Evolutionary conservation across 2,329 filamentous ascomycete species (phyloP).

Genomic region (Alternaria angustiovoidea): DNA sequence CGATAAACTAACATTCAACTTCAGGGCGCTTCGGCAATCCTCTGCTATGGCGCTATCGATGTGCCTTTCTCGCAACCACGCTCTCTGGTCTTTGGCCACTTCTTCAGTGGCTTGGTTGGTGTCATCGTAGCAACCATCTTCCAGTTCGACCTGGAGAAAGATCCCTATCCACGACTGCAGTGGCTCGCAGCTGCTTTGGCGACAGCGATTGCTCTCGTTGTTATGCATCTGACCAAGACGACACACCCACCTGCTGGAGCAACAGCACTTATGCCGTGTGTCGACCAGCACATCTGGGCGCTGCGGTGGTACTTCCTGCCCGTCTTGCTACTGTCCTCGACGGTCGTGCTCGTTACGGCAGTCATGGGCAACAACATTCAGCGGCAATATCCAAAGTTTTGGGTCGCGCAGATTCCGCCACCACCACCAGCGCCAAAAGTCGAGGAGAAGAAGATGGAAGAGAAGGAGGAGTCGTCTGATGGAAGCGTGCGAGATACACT

Average conservation of each 20-base stretch:
- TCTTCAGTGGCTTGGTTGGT: constrained; percentile 55
- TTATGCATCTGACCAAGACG: constrained; percentile 58
- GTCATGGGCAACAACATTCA: constrained; percentile 56
- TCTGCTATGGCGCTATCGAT: constrained; percentile 57
- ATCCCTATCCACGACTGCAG: constrained; percentile 40
- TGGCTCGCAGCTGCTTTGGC: constrained; percentile 56
- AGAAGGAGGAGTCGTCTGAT: constrained; percentile 18
- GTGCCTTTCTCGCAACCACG: constrained; percentile 57
- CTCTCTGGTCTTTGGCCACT: constrained; percentile 55
- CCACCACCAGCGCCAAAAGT: constrained; percentile 25
- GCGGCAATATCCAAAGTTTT: constrained; percentile 56
- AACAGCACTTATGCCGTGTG: constrained; percentile 55
- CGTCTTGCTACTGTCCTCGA: constrained; percentile 52
- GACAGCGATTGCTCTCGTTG: constrained; percentile 53
- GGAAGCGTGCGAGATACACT: constrained; percentile 22
- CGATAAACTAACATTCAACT: background rate
- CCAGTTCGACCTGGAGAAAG: constrained; percentile 45
- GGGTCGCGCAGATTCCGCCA: constrained; percentile 53
- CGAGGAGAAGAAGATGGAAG: constrained; percentile 14
- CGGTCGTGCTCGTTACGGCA: constrained; percentile 52
- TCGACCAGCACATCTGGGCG: constrained; percentile 49
- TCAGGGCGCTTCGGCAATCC: constrained; percentile 56
- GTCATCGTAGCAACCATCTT: constrained; percentile 56
- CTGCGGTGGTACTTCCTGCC: constrained; percentile 56
- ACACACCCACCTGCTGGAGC: constrained; percentile 59